phyloP scores from a whole-genome alignment of 2,329 filamentous ascomycete genomes.

The Alternaria tenuissima region DNA sequence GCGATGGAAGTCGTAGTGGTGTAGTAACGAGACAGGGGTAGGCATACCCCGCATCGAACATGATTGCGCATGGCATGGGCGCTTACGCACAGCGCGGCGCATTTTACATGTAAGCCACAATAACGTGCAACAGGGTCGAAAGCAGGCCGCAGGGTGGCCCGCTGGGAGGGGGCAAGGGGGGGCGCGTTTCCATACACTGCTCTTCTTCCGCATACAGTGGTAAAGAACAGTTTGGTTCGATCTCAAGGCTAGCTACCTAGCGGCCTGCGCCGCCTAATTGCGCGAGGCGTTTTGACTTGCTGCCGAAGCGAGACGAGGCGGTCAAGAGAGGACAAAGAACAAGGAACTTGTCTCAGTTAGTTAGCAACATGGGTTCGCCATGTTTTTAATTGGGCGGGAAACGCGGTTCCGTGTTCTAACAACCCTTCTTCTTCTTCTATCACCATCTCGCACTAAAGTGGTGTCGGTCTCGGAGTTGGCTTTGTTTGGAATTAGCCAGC shows the following conservation, averaged over 20 bases:
- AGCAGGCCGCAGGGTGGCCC: background rate
- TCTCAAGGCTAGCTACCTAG: background rate
- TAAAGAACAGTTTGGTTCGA: background rate
- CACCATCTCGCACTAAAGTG: too few species aligned
- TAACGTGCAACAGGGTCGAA: constrained; percentile 9
- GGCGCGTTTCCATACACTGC: background rate
- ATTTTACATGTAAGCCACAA: constrained; percentile 5
- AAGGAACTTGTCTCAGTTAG: background rate
- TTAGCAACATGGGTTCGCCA: too few species aligned
- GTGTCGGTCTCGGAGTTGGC: too few species aligned
- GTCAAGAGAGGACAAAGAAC: background rate
- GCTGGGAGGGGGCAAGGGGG: too few species aligned
- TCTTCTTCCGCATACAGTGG: background rate
- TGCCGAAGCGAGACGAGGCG: constrained; percentile 2
- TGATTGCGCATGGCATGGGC: constrained; percentile 5
- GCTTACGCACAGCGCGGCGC: constrained; percentile 11
- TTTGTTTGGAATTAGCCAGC: too few species aligned
- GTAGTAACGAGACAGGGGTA: background rate
- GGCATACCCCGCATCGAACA: background rate
- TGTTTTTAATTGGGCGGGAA: background rate
- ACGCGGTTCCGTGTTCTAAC: background rate
- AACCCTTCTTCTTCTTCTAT: too few species aligned
- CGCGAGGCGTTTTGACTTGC: too few species aligned
- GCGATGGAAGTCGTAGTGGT: background rate
- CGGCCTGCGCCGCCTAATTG: too few species aligned